Conservation (phyloP, 192 early-diverging fungal genomes). For the Coemansia sp. region DNA sequence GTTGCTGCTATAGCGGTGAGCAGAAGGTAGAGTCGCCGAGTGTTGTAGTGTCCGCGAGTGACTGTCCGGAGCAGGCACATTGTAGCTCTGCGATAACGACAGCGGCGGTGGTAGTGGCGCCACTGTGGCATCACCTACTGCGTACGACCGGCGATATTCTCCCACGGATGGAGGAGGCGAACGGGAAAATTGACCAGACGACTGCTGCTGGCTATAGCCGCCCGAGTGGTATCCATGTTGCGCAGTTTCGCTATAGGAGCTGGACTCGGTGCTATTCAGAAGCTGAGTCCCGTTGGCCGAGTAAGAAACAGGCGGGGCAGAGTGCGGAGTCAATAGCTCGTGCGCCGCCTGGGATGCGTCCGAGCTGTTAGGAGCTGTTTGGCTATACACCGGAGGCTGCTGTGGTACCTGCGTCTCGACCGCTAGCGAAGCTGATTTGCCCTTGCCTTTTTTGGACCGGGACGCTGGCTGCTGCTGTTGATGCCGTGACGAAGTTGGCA, state of each 20-base stretch:
- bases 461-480: not conserved
- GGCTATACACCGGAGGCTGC: not conserved
- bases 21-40: slow-evolving; percentile 27
- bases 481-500: not conserved
- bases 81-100: slow-evolving; percentile 11
- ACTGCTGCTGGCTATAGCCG: slow-evolving; percentile 6
- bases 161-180: not conserved
- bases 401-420: not conserved
- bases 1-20: not conserved
- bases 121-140: not conserved
- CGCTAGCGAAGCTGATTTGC: slow-evolving; percentile 1
- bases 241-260: not conserved
- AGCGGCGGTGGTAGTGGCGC: not conserved
- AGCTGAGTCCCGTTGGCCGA: slow-evolving; percentile 53
- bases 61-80: not conserved
- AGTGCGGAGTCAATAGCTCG: slow-evolving; percentile 16
- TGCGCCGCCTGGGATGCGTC: not conserved
- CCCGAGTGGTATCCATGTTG: not conserved
- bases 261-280: slow-evolving; percentile 34
- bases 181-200: slow-evolving; percentile 3
- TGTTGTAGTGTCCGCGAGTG: slow-evolving; percentile 27
- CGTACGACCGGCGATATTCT: slow-evolving; percentile 4
- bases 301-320: slow-evolving; percentile 45
- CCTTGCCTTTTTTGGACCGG: slow-evolving; percentile 7
- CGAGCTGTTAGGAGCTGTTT: not conserved